phyloP scores from a whole-genome alignment of 208 protist genomes.

The Crithidia brevicula region DNA sequence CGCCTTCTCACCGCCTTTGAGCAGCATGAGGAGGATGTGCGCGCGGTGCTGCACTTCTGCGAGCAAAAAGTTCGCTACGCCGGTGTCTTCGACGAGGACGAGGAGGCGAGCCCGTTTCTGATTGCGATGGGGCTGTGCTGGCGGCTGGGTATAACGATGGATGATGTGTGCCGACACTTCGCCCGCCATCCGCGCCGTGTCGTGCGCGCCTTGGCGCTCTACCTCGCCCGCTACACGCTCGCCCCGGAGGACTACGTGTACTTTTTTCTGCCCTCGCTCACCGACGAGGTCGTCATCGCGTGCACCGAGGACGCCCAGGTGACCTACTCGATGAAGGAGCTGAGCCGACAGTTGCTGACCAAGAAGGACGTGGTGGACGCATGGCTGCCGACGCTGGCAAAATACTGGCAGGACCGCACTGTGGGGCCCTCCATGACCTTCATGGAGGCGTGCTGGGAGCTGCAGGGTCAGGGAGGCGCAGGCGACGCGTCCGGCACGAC shows the following conservation, averaged over 20 bases:
- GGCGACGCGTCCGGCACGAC: background rate
- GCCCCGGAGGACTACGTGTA: slow-evolving; percentile 73
- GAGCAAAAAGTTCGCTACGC: slow-evolving; percentile 75
- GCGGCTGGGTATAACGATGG: slow-evolving; percentile 46
- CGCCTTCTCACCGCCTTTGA: slow-evolving; percentile 52
- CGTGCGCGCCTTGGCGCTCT: slow-evolving; percentile 73
- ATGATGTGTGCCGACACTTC: slow-evolving; percentile 62
- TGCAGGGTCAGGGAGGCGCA: slow-evolving; percentile 16
- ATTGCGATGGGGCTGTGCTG: slow-evolving; percentile 59
- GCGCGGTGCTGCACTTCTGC: slow-evolving; percentile 68
- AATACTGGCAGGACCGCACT: slow-evolving; percentile 51
- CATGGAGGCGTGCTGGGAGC: slow-evolving; percentile 47
- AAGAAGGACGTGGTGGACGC: slow-evolving; percentile 82
- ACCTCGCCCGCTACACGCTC: slow-evolving; percentile 69
- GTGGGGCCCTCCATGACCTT: slow-evolving; percentile 49
- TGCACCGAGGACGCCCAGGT: slow-evolving; percentile 50
- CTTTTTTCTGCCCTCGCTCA: slow-evolving; percentile 62
- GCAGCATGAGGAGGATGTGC: slow-evolving; percentile 53
- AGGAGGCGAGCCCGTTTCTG: slow-evolving; percentile 77
- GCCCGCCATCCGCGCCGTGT: slow-evolving; percentile 71
- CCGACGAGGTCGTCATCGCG: slow-evolving; percentile 76
- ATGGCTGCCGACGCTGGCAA: slow-evolving; percentile 64
- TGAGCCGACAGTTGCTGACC: slow-evolving; percentile 57
- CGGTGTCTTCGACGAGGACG: slow-evolving; percentile 71
- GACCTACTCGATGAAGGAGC: slow-evolving; percentile 58